phyloP scores from a whole-genome alignment of 352 stramenopile species.

The Phytophthora quininea region DNA sequence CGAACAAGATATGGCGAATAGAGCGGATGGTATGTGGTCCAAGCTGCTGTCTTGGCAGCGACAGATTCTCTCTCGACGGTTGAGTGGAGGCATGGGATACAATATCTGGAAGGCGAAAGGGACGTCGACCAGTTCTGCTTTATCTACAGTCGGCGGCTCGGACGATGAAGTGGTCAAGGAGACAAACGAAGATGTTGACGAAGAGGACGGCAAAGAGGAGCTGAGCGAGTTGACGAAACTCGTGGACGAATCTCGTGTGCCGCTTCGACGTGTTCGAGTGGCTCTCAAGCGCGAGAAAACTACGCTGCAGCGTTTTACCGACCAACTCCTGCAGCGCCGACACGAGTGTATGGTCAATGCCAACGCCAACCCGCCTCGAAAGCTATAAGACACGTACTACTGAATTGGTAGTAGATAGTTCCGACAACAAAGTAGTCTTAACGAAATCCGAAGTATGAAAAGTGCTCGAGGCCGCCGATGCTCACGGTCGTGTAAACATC shows the following conservation, averaged over 20 bases:
- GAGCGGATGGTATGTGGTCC: constrained; percentile 23
- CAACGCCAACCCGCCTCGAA: neutral
- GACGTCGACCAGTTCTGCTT: constrained; percentile 1
- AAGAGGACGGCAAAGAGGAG: constrained; percentile 37
- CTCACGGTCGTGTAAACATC: too few species aligned
- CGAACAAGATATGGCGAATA: constrained; percentile 35
- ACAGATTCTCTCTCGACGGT: constrained; percentile 25
- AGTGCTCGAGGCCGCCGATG: too few species aligned
- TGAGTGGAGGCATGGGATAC: constrained; percentile 13
- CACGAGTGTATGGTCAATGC: constrained; percentile 50
- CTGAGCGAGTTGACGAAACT: constrained; percentile 19
- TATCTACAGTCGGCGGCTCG: neutral
- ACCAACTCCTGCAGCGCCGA: constrained; percentile 51
- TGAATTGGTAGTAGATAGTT: neutral
- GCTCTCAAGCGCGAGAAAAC: constrained; percentile 45
- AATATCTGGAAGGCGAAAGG: constrained; percentile 24
- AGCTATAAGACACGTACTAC: neutral
- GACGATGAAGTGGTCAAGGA: neutral
- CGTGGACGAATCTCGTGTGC: constrained; percentile 40
- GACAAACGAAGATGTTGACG: constrained; percentile 8
- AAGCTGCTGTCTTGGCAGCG: constrained; percentile 27
- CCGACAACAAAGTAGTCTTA: neutral
- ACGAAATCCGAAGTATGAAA: too few species aligned
- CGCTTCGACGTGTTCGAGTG: constrained; percentile 44
- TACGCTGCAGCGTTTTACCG: constrained; percentile 48